Conservation (phyloP, 176 grass and related monocot genomes). For the Oryza punctata region DNA sequence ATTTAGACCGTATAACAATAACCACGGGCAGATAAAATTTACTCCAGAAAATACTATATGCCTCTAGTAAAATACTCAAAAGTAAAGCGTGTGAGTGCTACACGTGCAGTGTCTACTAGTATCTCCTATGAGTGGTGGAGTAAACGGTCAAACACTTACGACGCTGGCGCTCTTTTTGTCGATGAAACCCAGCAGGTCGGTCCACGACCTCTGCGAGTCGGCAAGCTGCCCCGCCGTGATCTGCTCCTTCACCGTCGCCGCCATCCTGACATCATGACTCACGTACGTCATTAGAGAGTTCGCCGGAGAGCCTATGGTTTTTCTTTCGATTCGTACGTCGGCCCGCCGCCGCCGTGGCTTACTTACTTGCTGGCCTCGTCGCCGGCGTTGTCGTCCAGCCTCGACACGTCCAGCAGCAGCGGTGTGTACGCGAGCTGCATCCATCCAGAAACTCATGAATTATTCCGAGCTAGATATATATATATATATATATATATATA, state of each 20-base stretch:
- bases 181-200: neutral
- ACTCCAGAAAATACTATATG: too few relatives aligned
- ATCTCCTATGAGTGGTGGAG: neutral
- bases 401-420: constrained; percentile 65
- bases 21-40: too few relatives aligned
- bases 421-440: constrained; percentile 67
- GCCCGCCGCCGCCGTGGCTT: neutral
- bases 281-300: neutral
- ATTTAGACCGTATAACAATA: too few relatives aligned
- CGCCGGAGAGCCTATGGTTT: neutral
- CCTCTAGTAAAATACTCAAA: too few relatives aligned
- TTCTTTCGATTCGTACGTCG: neutral
- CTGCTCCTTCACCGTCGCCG: constrained; percentile 45
- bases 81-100: too few relatives aligned
- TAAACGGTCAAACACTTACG: constrained; percentile 7
- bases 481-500: too few relatives aligned
- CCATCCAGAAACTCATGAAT: neutral
- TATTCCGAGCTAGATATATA: neutral
- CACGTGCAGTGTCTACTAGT: neutral
- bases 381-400: constrained; percentile 58
- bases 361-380: constrained; percentile 52
- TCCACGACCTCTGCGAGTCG: neutral
- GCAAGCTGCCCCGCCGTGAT: constrained; percentile 28
- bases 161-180: constrained; percentile 12
- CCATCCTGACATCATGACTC: constrained; percentile 34